phyloP scores from a whole-genome alignment of 345 rosid species.

The Arabis alpina region DNA sequence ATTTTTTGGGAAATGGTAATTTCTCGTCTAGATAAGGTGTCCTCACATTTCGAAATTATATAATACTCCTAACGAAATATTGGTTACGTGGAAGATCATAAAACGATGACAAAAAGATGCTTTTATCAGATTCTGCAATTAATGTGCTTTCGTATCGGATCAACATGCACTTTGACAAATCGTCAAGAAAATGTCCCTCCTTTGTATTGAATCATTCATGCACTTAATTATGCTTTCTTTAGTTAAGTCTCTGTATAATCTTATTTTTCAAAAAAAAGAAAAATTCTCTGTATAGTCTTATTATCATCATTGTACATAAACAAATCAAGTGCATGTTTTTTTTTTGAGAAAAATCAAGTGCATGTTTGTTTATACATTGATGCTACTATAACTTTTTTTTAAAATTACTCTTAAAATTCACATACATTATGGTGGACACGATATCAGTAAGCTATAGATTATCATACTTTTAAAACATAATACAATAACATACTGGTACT shows the following conservation, averaged over 20 bases:
- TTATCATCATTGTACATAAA: too few species aligned
- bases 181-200: conserved; percentile 2
- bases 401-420: too few species aligned
- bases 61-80: not conserved
- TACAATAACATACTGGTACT: too few species aligned
- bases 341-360: too few species aligned
- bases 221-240: not conserved
- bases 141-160: conserved; percentile 8
- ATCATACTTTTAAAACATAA: too few species aligned
- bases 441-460: too few species aligned
- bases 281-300: not conserved
- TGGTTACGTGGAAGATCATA: not conserved
- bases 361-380: too few species aligned
- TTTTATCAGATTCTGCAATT: conserved; percentile 31
- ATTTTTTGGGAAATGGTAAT: conserved; percentile 23
- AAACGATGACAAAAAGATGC: conserved; percentile 16
- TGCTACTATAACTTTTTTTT: too few species aligned
- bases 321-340: too few species aligned
- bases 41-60: conserved; percentile 19
- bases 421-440: too few species aligned
- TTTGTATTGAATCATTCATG: not conserved
- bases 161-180: conserved; percentile 16
- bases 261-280: too few species aligned
- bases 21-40: conserved; percentile 15
- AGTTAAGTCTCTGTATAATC: not conserved